Evolutionary conservation across 352 stramenopile species (phyloP).

Genomic region (Globisporangium spiculum): DNA sequence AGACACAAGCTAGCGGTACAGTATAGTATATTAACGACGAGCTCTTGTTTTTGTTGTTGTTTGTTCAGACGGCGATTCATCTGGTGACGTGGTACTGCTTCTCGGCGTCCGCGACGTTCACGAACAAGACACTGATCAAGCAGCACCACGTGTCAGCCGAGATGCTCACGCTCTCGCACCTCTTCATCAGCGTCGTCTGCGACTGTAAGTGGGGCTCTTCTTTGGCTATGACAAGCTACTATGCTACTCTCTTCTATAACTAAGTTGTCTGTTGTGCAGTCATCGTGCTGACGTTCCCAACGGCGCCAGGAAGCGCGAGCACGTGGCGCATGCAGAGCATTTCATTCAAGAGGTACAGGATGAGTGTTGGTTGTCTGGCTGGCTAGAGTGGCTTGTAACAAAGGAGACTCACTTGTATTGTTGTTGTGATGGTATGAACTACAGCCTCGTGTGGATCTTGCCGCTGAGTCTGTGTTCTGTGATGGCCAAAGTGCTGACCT

Average conservation of each 20-base stretch:
- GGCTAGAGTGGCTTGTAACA: neutral
- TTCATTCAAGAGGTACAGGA: constrained; percentile 33
- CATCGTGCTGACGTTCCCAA: constrained; percentile 71
- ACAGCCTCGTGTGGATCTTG: constrained; percentile 69
- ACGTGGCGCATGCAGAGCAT: constrained; percentile 68
- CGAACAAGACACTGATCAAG: constrained; percentile 86
- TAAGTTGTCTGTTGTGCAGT: constrained; percentile 30
- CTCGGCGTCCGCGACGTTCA: constrained; percentile 77
- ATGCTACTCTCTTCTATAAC: neutral
- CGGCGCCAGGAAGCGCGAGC: constrained; percentile 30
- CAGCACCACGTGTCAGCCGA: constrained; percentile 82
- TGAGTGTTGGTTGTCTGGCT: neutral
- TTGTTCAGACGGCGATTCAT: constrained; percentile 32
- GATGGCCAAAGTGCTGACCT: constrained; percentile 79
- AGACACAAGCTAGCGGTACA: neutral
- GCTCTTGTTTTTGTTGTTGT: neutral
- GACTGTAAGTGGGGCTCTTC: constrained; percentile 45
- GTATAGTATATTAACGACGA: neutral
- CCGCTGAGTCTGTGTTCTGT: constrained; percentile 80
- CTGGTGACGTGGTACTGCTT: constrained; percentile 81
- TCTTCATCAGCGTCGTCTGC: constrained; percentile 75
- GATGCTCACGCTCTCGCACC: constrained; percentile 83
- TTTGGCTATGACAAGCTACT: neutral
- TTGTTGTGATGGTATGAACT: neutral
- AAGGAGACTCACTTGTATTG: neutral